Conservation (phyloP, 2,329 filamentous ascomycete genomes). For the Aspergillus costaricaensis region DNA sequence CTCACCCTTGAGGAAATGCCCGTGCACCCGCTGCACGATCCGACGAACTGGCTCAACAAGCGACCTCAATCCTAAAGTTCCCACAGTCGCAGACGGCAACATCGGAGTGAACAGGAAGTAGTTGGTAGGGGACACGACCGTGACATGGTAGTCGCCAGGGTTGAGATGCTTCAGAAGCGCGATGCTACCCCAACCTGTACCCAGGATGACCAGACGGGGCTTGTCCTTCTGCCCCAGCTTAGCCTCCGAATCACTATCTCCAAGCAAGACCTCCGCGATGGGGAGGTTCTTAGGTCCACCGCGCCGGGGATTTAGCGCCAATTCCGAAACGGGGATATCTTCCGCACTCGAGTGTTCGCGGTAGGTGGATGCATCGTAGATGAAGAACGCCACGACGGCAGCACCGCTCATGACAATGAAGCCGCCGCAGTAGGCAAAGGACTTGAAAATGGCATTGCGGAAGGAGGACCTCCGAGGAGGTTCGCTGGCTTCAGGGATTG, state of each 20-base stretch:
- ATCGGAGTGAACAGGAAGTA: conserved; percentile 99
- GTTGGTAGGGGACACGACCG: conserved; percentile 89
- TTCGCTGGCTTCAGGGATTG: conserved; percentile 27
- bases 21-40: conserved; percentile 74
- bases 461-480: conserved; percentile 33
- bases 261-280: conserved; percentile 82
- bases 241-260: conserved; percentile 78
- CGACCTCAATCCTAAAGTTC: conserved; percentile 86
- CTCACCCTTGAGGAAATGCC: conserved; percentile 85
- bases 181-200: conserved; percentile 93
- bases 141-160: conserved; percentile 91
- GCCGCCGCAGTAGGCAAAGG: conserved; percentile 72
- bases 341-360: conserved; percentile 64
- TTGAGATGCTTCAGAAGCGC: conserved; percentile 87
- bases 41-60: conserved; percentile 89
- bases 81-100: conserved; percentile 94
- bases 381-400: conserved; percentile 79
- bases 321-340: conserved; percentile 80
- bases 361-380: conserved; percentile 93
- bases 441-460: conserved; percentile 63
- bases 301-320: conserved; percentile 75
- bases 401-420: conserved; percentile 70
- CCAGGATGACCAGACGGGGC: conserved; percentile 87
- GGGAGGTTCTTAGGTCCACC: conserved; percentile 95
- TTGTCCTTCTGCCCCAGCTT: conserved; percentile 78